Conservation (phyloP, 306 rosid genomes). For the Amphicarpaea edgeworthii region DNA sequence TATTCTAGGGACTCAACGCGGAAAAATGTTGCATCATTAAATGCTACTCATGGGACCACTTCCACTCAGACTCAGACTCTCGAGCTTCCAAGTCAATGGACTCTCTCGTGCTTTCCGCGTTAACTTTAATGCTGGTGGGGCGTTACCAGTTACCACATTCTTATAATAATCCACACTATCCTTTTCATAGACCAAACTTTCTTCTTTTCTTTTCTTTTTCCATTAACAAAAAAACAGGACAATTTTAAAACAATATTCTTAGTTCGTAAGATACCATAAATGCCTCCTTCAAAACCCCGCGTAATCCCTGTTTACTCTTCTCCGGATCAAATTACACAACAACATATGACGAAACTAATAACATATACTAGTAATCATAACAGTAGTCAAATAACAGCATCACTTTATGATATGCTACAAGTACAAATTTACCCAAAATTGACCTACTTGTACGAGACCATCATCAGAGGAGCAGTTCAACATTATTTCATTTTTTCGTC, state of each 20-base stretch:
- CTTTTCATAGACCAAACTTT: background rate
- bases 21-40: background rate
- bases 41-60: background rate
- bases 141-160: background rate
- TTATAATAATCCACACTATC: background rate
- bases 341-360: background rate
- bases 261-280: too few species aligned
- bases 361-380: background rate
- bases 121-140: conserved; percentile 20
- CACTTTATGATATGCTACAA: background rate
- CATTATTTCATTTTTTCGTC: too few species aligned
- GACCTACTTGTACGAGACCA: background rate
- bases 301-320: background rate
- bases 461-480: too few species aligned
- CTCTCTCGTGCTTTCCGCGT: conserved; percentile 30
- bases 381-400: background rate
- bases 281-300: too few species aligned
- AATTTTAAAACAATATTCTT: background rate
- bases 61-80: background rate
- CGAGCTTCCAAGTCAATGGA: background rate
- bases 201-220: background rate
- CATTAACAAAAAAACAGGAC: background rate
- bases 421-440: conserved; percentile 6
- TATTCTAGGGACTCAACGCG: background rate
- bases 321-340: background rate